phyloP scores from a whole-genome alignment of 2,329 filamentous ascomycete species.

The Stromatinia cepivora region DNA sequence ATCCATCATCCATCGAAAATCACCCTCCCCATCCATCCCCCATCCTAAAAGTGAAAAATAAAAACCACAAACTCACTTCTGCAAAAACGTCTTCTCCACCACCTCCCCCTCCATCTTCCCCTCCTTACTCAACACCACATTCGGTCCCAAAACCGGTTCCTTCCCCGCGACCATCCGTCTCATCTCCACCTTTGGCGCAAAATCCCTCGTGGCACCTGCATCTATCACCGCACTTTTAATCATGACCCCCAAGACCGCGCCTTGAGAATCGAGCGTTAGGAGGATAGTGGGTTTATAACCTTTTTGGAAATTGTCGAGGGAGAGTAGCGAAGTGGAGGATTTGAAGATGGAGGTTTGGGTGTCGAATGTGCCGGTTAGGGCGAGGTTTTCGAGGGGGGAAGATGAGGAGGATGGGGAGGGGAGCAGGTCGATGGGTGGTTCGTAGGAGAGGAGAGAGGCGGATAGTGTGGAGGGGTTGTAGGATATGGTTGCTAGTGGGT shows the following conservation, averaged over 20 bases:
- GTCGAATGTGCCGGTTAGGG: constrained; percentile 61
- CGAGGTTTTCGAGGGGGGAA: constrained; percentile 40
- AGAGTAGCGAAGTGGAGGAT: constrained; percentile 56
- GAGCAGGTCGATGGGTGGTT: constrained; percentile 54
- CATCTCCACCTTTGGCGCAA: constrained; percentile 60
- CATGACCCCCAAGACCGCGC: constrained; percentile 52
- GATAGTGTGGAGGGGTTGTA: constrained; percentile 51
- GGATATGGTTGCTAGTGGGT: constrained; percentile 56
- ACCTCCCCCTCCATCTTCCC: constrained; percentile 58
- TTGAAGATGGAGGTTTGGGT: constrained; percentile 49
- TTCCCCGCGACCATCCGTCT: constrained; percentile 51
- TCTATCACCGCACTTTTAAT: constrained; percentile 60
- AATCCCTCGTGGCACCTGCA: constrained; percentile 64
- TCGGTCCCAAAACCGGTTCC: constrained; percentile 62
- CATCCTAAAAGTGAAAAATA: neutral
- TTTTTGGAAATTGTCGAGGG: constrained; percentile 59
- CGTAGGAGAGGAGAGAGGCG: constrained; percentile 55
- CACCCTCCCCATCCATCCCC: too few species aligned
- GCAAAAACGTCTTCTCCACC: constrained; percentile 63
- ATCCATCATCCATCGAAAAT: too few species aligned
- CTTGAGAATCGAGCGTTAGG: constrained; percentile 50
- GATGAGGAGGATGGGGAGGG: constrained; percentile 29
- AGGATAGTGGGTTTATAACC: constrained; percentile 60
- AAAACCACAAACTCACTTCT: constrained; percentile 56
- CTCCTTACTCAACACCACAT: constrained; percentile 60